Conservation (phyloP, 768 basidiomycete species). For the Rhodotorula paludigena region DNA sequence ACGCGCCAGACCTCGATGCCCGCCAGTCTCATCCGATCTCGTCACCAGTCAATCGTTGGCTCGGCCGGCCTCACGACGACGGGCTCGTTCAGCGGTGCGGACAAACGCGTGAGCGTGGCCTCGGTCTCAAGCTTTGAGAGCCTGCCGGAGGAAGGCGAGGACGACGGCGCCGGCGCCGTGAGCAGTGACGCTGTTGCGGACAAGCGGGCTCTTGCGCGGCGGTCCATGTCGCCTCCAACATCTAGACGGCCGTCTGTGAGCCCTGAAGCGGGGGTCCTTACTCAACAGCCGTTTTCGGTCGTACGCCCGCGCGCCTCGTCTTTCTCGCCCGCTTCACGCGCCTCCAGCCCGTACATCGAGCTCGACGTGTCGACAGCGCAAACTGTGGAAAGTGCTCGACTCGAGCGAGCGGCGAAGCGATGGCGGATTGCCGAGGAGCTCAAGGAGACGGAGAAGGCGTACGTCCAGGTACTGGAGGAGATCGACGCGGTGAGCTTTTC, state of each 20-base stretch:
- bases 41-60: conserved; percentile 20
- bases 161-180: neutral
- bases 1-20: conserved; percentile 10
- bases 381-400: too few species aligned
- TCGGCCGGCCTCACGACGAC: neutral
- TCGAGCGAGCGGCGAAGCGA: conserved; percentile 23
- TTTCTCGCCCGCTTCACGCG: too few species aligned
- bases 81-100: neutral
- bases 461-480: conserved; percentile 35
- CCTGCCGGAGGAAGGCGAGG: conserved; percentile 34
- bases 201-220: neutral
- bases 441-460: conserved; percentile 39
- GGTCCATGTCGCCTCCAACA: neutral
- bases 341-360: too few species aligned
- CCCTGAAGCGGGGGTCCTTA: neutral
- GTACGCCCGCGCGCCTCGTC: neutral
- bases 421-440: conserved; percentile 38
- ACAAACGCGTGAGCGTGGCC: conserved; percentile 34
- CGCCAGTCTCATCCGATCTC: conserved; percentile 24
- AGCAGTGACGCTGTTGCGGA: neutral
- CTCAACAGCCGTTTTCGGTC: neutral
- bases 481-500: conserved; percentile 33
- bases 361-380: too few species aligned
- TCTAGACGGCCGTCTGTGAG: too few species aligned
- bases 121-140: conserved; percentile 37